phyloP scores from a whole-genome alignment of 331 rosid species.

The Dryas integrifolia region DNA sequence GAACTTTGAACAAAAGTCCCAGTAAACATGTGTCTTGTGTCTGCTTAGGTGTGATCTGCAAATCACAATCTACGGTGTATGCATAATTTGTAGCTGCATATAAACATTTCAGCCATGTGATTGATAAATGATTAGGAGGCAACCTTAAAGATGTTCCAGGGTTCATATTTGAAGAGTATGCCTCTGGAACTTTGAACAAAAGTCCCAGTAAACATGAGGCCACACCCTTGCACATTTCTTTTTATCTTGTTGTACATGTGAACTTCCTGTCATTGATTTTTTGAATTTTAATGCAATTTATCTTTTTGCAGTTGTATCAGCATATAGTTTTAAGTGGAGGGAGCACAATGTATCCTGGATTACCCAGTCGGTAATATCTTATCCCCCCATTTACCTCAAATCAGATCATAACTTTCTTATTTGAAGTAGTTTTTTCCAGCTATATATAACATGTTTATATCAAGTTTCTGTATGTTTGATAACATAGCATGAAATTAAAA shows the following conservation, averaged over 20 bases:
- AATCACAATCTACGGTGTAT: no score
- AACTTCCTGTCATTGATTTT: constrained; percentile 16
- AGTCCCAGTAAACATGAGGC: no score
- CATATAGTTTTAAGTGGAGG: constrained; percentile 99
- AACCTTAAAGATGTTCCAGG: no score
- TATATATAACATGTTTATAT: constrained; percentile 18
- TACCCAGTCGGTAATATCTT: constrained; percentile 85
- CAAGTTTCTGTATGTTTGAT: constrained; percentile 14
- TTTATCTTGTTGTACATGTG: not conserved
- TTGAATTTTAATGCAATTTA: constrained; percentile 23
- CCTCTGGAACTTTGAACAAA: no score
- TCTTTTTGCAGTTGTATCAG: constrained; percentile 83
- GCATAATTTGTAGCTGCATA: no score
- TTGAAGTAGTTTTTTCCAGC: constrained; percentile 9
- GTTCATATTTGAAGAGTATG: no score
- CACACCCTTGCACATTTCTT: no score
- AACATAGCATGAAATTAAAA: not conserved
- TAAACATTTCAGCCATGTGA: no score
- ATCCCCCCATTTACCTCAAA: constrained; percentile 27
- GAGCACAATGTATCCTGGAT: constrained; percentile 99
- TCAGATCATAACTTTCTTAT: constrained; percentile 1
- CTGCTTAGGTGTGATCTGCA: no score
- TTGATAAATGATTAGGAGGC: no score
- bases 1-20: no score
- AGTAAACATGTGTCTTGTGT: no score